Evolutionary conservation across 2,329 filamentous ascomycete genomes (phyloP), one percentile per base, ranked within the genome.

Genomic region (Aspergillus sp.): DNA sequence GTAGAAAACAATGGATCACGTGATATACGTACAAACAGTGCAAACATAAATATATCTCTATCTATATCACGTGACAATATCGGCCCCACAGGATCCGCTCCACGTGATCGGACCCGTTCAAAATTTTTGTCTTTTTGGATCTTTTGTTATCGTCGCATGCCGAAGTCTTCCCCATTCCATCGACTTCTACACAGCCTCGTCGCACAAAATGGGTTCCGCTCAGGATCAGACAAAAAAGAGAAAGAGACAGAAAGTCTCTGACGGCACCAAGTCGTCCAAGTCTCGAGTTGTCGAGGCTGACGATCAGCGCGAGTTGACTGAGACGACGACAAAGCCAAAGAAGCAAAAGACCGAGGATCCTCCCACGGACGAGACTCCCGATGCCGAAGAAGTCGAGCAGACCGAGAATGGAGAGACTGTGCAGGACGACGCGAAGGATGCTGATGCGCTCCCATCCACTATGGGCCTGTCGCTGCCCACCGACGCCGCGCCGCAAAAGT

Each of bases 401-500:
- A 42, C 40, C 19, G 40, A 42, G 16, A 20, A 42, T 6, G 40
- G 16, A 9, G 40, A 42, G 19, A 42, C 16, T 13, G 40, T 5
- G 40, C 14, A 13, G 11, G 19, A 42, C 10, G 40, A n/a, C 9
- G 35, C 35, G 8, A 22, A 42, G 14, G 40, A 42, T 20, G 40
- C 14, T n/a, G 40, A 42, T 10, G 40, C n/a, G 11, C 19, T 42
- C 4, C 40, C 40, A 6, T 42, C 40, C 7, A 42, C 40, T 2
- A 19, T 42, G 40, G 40, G 40, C 40, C 40, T 42, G 40, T 42
- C 40, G 16, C 40, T 42, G n/a, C 40, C 40, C 40, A 42, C 40
- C 17, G 82, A 82, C 48, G 76, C 73, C 46, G 82, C 87, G 51
- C 85, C 86, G 19, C 78, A 86, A 65, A 84, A 85, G 47, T 96